Conservation (phyloP, 2,329 filamentous ascomycete genomes). For the Parasarocladium wereldwijsianum region DNA sequence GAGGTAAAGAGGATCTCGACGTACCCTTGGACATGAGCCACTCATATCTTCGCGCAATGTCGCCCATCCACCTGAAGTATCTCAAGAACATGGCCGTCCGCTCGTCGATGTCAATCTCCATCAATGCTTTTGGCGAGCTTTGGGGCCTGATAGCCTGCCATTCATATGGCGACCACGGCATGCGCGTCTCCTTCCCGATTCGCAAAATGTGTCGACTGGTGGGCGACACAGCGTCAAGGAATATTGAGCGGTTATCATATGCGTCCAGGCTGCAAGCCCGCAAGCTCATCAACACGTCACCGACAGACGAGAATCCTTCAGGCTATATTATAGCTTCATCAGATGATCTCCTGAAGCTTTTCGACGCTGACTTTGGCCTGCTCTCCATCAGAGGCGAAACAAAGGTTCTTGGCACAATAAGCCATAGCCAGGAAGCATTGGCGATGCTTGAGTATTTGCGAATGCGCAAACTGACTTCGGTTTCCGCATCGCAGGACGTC, state of each 20-base stretch:
- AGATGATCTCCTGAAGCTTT: constrained; percentile 68
- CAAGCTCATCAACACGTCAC: constrained; percentile 75
- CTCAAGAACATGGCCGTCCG: constrained; percentile 77
- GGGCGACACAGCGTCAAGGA: constrained; percentile 72
- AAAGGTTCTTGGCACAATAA: constrained; percentile 63
- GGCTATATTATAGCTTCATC: constrained; percentile 86
- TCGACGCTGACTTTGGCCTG: constrained; percentile 76
- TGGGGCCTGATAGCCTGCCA: constrained; percentile 87
- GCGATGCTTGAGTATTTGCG: constrained; percentile 76
- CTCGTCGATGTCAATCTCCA: constrained; percentile 90
- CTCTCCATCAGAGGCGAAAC: constrained; percentile 80
- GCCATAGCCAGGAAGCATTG: constrained; percentile 68
- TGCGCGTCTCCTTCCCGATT: constrained; percentile 86
- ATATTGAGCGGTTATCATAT: constrained; percentile 78
- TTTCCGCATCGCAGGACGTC: constrained; percentile 67
- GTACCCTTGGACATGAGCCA: constrained; percentile 70
- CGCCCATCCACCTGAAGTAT: constrained; percentile 80
- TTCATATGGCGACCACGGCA: constrained; percentile 60
- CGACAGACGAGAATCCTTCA: constrained; percentile 67
- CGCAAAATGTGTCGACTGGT: constrained; percentile 84
- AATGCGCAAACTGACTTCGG: constrained; percentile 58
- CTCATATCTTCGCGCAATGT: constrained; percentile 76
- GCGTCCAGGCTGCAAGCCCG: constrained; percentile 71
- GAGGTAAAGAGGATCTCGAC: constrained; percentile 58
- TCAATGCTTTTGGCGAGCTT: constrained; percentile 71